A percentile compares a stretch with the other conserved stretches of the same genome.
These are phyloP conservation scores for Populus euphratica DNA, from an alignment of 345 rosid species.

Conservation along the genomic window DNA sequence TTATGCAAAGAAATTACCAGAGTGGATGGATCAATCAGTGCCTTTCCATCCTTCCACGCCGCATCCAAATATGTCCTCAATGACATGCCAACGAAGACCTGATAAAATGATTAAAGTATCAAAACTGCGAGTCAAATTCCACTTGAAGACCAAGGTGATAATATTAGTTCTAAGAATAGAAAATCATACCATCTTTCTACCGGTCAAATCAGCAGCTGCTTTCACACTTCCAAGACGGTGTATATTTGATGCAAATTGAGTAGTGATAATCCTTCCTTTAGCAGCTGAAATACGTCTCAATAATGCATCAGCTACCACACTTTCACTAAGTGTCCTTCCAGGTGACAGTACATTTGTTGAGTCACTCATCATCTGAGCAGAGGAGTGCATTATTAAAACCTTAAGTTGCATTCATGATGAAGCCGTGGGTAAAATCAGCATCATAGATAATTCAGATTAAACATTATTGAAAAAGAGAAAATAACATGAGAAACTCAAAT, in stretches of 20 bases:
- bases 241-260: constrained; percentile 96
- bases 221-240: constrained; percentile 97
- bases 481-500: not conserved
- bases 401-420: constrained; percentile 1
- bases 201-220: constrained; percentile 91
- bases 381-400: constrained; percentile 5
- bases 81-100: constrained; percentile 98
- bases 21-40: constrained; percentile 90
- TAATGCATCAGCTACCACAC: constrained; percentile 77
- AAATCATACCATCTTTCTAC: constrained; percentile 74
- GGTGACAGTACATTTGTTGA: constrained; percentile 94
- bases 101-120: constrained; percentile 12
- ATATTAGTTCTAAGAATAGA: not conserved
- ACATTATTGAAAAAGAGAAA: not conserved
- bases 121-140: constrained; percentile 2
- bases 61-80: constrained; percentile 92
- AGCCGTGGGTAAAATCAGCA: not conserved
- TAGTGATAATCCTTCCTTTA: constrained; percentile 90
- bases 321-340: constrained; percentile 90
- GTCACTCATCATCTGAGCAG: constrained; percentile 94
- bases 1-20: constrained; percentile 47
- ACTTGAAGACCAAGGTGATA: not conserved
- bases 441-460: not conserved
- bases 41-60: constrained; percentile 99
- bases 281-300: constrained; percentile 71